phyloP scores from a whole-genome alignment of 1,284 basidiomycete species.

The Ceratorhiza oryzae-sativae region DNA sequence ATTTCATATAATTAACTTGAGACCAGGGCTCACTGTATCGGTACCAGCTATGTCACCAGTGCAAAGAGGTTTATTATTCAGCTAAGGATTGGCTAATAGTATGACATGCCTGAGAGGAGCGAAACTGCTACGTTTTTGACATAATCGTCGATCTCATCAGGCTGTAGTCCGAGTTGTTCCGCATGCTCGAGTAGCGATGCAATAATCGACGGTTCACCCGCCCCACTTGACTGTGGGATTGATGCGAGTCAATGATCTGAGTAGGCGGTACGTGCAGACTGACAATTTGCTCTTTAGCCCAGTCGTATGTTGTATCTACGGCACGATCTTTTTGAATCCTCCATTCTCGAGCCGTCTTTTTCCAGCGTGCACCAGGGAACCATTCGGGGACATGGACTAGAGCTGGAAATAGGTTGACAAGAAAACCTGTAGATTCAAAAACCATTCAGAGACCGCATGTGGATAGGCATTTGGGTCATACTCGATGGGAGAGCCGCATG shows the following conservation, averaged over 20 bases:
- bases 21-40: constrained; percentile 11
- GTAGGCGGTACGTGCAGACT: background rate
- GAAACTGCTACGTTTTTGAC: constrained; percentile 12
- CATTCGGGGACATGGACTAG: constrained; percentile 24
- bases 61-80: background rate
- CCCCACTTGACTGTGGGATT: background rate
- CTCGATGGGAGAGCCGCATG: constrained; percentile 14
- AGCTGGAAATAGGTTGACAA: constrained; percentile 22
- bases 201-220: constrained; percentile 3
- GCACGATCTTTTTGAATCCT: background rate
- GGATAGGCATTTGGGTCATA: background rate
- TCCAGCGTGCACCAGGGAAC: constrained; percentile 23
- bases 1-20: too few species aligned
- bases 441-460: background rate
- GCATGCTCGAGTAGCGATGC: constrained; percentile 2
- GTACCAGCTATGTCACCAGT: background rate
- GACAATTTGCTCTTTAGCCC: constrained; percentile 16
- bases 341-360: constrained; percentile 16
- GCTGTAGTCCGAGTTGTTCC: background rate
- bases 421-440: background rate
- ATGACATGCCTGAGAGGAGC: background rate
- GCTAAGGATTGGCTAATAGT: background rate
- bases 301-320: background rate
- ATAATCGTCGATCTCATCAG: constrained; percentile 8
- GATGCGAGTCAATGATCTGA: background rate